Percentiles rank a stretch among this genome's conserved stretches.
Evolutionary conservation across 495 filamentous ascomycete genomes (phyloP).

Genomic region (Saxophila tyrrhenica): DNA sequence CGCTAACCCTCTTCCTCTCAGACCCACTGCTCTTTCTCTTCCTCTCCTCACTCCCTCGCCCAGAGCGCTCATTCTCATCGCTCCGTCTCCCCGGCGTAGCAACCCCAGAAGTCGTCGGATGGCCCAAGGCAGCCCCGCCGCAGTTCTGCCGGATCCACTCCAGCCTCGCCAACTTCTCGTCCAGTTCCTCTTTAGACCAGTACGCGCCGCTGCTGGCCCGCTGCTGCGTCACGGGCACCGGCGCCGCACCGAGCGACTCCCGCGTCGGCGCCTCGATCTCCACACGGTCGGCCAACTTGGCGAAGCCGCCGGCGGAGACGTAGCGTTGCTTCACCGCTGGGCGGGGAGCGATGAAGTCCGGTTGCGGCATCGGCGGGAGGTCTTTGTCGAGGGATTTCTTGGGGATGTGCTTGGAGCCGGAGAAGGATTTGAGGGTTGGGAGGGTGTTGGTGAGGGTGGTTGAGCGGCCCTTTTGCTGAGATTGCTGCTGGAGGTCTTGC

Average conservation of each 20-base stretch:
- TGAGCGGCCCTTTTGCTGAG: neutral
- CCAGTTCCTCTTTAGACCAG: conserved; percentile 7
- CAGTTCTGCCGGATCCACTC: conserved; percentile 9
- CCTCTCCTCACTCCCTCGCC: neutral
- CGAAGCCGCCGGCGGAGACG: conserved; percentile 18
- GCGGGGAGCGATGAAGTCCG: conserved; percentile 12
- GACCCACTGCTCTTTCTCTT: no score
- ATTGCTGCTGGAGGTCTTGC: neutral
- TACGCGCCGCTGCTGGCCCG: neutral
- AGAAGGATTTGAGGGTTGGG: neutral
- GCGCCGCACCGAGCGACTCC: neutral
- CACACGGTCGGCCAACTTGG: conserved; percentile 12
- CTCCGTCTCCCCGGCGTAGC: no score
- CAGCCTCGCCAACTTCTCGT: conserved; percentile 2
- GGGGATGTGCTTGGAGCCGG: neutral
- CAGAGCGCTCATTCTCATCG: neutral
- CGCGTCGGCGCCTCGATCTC: conserved; percentile 10
- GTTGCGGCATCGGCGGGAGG: neutral
- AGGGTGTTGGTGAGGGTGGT: neutral
- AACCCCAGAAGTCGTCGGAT: neutral
- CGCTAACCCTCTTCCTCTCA: neutral
- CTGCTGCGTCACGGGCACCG: neutral
- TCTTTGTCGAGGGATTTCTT: conserved; percentile 1
- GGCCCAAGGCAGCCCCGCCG: neutral
- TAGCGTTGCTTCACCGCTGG: conserved; percentile 17